Percentiles rank a stretch among this genome's conserved stretches.
These are phyloP conservation scores for Panellus pusillus DNA, from an alignment of 768 basidiomycete species.

Conservation along the genomic window DNA sequence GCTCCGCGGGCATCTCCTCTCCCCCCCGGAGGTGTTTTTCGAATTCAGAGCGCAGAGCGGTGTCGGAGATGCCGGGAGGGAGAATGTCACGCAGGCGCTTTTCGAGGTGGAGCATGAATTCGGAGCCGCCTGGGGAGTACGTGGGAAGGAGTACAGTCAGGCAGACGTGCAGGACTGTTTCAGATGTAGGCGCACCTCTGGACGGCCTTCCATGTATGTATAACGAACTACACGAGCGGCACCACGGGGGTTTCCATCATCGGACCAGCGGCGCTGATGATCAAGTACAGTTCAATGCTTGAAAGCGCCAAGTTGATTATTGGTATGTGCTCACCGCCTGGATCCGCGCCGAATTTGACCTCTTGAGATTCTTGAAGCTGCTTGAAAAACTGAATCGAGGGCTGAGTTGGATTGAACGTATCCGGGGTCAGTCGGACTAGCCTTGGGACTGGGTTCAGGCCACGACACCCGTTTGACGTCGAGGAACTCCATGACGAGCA, in stretches of 20 bases:
- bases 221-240: slow-evolving; percentile 22
- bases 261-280: slow-evolving; percentile 19
- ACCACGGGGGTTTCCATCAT: slow-evolving; percentile 24
- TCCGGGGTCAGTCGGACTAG: neutral
- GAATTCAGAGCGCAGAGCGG: slow-evolving; percentile 16
- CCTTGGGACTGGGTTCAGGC: slow-evolving; percentile 21
- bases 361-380: slow-evolving; percentile 17
- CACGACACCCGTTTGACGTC: slow-evolving; percentile 22
- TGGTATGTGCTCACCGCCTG: slow-evolving; percentile 8
- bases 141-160: no score
- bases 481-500: slow-evolving; percentile 22
- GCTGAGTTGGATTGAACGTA: neutral
- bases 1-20: slow-evolving; percentile 19
- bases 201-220: slow-evolving; percentile 22
- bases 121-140: slow-evolving; percentile 16
- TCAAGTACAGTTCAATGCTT: neutral
- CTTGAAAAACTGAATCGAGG: slow-evolving; percentile 9
- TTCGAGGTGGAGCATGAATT: slow-evolving; percentile 22
- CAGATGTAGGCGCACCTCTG: slow-evolving; percentile 2
- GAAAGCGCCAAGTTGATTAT: neutral
- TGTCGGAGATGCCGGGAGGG: slow-evolving; percentile 7
- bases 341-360: slow-evolving; percentile 16
- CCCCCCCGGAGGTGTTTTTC: slow-evolving; percentile 14
- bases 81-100: slow-evolving; percentile 16
- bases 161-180: no score